Conservation (phyloP, 495 filamentous ascomycete genomes). For the Lophiostoma macrostomum region DNA sequence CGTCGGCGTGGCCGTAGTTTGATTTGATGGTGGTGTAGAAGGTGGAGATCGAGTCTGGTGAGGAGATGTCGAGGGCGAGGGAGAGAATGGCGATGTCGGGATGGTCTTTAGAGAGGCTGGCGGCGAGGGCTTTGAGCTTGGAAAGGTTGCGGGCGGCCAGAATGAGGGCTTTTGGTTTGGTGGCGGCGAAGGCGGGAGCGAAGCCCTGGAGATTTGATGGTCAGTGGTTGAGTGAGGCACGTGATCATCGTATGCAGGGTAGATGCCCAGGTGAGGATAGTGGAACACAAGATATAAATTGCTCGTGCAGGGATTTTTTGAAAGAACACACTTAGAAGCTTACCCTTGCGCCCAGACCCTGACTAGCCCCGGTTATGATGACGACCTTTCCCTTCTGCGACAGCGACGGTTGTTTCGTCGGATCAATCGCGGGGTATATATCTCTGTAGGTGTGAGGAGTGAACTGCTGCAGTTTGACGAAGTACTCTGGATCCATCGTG, state of each 20-base stretch:
- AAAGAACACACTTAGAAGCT: background rate
- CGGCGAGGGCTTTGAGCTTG: background rate
- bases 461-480: background rate
- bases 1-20: slow-evolving; percentile 9
- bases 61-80: background rate
- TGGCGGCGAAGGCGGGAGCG: background rate
- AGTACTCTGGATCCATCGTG: no score
- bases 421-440: background rate
- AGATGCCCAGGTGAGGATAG: background rate
- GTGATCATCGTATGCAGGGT: background rate
- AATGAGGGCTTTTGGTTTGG: slow-evolving; percentile 1
- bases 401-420: background rate
- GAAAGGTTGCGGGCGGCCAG: background rate
- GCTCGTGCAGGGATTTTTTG: background rate
- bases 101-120: background rate
- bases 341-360: background rate
- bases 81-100: background rate
- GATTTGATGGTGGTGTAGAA: slow-evolving; percentile 6
- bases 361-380: background rate
- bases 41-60: background rate
- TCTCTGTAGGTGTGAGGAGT: background rate
- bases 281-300: background rate
- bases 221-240: background rate
- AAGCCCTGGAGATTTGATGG: background rate
- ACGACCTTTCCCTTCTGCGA: background rate